Evolutionary conservation across 2,329 filamentous ascomycete genomes (phyloP).

Genomic region (Pestalotiopsis sp.): DNA sequence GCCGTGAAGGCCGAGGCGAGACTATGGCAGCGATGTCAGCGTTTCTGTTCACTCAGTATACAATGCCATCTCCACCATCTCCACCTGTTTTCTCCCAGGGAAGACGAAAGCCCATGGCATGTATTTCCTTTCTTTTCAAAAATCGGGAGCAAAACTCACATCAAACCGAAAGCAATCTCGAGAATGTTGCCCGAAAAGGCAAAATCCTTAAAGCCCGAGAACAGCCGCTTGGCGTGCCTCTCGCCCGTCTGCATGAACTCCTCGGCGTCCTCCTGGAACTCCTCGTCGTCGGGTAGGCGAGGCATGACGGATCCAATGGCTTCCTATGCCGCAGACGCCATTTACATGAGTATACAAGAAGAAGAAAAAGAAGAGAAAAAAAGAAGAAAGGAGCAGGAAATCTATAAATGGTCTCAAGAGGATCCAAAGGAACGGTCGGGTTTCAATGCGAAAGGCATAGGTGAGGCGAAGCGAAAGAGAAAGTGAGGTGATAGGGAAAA

Average conservation of each 20-base stretch:
- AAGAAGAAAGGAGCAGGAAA: background rate
- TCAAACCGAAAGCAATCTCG: constrained; percentile 75
- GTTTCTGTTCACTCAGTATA: background rate
- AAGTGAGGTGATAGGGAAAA: background rate
- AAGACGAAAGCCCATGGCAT: background rate
- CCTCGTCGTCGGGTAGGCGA: constrained; percentile 23
- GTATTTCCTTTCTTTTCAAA: background rate
- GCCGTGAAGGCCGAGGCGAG: constrained; percentile 73
- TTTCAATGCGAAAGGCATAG: background rate
- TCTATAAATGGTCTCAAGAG: background rate
- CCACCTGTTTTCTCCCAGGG: background rate
- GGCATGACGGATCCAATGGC: background rate
- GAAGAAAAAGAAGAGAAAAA: background rate
- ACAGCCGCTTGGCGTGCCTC: constrained; percentile 52
- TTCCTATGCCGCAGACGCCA: background rate
- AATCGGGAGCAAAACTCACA: constrained; percentile 48
- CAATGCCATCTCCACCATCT: background rate
- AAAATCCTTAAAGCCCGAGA: constrained; percentile 71
- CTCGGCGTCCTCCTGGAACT: constrained; percentile 3
- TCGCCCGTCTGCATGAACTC: constrained; percentile 50
- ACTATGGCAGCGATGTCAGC: constrained; percentile 38
- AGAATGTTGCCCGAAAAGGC: constrained; percentile 76
- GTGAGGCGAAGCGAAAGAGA: background rate
- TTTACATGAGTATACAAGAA: background rate
- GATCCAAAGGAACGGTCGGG: background rate